Conservation (phyloP, 805 yeast genomes). For the Yarrowia divulgata region DNA sequence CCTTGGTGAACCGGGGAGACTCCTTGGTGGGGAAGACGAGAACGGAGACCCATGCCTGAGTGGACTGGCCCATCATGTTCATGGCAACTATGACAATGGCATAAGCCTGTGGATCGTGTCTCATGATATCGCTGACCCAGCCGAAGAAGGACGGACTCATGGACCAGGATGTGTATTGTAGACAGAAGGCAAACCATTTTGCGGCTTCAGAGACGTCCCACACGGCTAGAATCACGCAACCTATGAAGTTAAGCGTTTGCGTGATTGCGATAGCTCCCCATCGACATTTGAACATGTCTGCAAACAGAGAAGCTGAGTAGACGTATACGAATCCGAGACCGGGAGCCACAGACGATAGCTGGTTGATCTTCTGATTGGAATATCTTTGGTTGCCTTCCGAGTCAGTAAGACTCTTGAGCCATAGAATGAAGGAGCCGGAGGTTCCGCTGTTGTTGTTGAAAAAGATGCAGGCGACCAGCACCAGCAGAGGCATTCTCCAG, state of each 20-base stretch:
- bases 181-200: constrained; percentile 67
- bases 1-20: constrained; percentile 46
- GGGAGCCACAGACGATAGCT: constrained; percentile 63
- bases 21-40: constrained; percentile 52
- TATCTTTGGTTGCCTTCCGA: constrained; percentile 49
- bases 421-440: constrained; percentile 64
- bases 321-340: constrained; percentile 61
- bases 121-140: constrained; percentile 64
- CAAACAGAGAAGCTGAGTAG: constrained; percentile 47
- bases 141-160: constrained; percentile 66
- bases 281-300: constrained; percentile 61
- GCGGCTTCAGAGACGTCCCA: constrained; percentile 64
- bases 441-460: constrained; percentile 64
- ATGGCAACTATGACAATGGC: constrained; percentile 58
- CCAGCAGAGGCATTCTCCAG: constrained; percentile 67
- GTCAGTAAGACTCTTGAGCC: constrained; percentile 60
- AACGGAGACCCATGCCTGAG: constrained; percentile 61
- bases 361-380: constrained; percentile 56
- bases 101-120: constrained; percentile 60
- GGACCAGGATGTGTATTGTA: constrained; percentile 66
- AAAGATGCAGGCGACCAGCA: constrained; percentile 63
- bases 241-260: constrained; percentile 60
- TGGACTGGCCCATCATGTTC: constrained; percentile 60
- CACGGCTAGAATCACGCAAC: constrained; percentile 60
- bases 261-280: constrained; percentile 62